phyloP scores from a whole-genome alignment of 2,329 filamentous ascomycete genomes.

The Parastagonospora nodorum region DNA sequence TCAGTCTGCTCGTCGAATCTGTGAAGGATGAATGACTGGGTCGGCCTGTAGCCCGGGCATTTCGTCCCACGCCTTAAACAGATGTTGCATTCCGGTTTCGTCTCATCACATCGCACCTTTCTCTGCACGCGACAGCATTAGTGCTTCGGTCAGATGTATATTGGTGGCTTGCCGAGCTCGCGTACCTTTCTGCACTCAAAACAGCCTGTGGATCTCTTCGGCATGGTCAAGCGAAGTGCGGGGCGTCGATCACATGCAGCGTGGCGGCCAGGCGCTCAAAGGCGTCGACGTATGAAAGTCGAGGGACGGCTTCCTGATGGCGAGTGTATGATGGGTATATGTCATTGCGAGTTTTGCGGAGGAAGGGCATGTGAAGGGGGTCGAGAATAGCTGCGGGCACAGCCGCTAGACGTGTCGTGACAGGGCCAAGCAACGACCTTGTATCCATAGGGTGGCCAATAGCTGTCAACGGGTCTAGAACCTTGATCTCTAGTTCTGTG shows the following conservation, averaged over 20 bases:
- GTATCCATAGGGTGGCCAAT: slow-evolving; percentile 9
- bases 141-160: slow-evolving; percentile 6
- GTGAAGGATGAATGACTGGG: slow-evolving; percentile 43
- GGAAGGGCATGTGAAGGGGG: not conserved
- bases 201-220: slow-evolving; percentile 43
- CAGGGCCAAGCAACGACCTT: slow-evolving; percentile 14
- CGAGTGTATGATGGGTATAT: not conserved
- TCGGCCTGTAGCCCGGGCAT: slow-evolving; percentile 43
- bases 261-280: not conserved
- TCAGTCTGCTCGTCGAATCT: slow-evolving; percentile 37
- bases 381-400: slow-evolving; percentile 3
- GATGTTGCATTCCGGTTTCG: slow-evolving; percentile 42
- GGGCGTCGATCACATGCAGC: slow-evolving; percentile 7
- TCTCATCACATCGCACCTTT: slow-evolving; percentile 45
- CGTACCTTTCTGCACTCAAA: slow-evolving; percentile 44
- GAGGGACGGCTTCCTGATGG: not conserved
- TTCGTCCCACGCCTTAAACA: slow-evolving; percentile 42
- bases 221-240: slow-evolving; percentile 30
- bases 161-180: slow-evolving; percentile 5
- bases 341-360: slow-evolving; percentile 6
- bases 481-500: not conserved
- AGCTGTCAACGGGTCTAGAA: not conserved
- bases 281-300: not conserved
- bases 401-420: slow-evolving; percentile 7
- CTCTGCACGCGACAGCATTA: slow-evolving; percentile 18